Conservation (phyloP, 2,329 filamentous ascomycete species). For the Ploettnerulaceae sp. region DNA sequence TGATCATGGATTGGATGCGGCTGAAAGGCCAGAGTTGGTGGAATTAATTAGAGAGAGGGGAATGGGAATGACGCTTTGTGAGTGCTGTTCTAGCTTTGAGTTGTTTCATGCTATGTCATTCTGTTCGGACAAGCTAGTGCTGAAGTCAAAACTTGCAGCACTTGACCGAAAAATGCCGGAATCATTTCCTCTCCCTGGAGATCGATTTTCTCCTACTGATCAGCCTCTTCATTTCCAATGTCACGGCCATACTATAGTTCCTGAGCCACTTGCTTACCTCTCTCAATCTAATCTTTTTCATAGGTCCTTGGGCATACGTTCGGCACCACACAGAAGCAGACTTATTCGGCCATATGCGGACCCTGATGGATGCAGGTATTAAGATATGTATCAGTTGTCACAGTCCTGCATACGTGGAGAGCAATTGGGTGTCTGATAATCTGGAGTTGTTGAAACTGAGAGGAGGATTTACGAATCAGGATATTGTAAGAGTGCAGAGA, state of each 20-base stretch:
- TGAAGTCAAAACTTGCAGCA: too few relatives aligned
- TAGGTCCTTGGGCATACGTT: slow-evolving; percentile 62
- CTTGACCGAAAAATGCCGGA: too few relatives aligned
- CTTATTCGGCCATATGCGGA: slow-evolving; percentile 40
- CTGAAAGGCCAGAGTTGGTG: slow-evolving; percentile 52
- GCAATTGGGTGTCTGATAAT: slow-evolving; percentile 46
- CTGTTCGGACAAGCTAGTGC: too few relatives aligned
- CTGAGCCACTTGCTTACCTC: too few relatives aligned
- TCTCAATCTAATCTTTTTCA: too few relatives aligned
- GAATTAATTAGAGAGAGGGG: slow-evolving; percentile 35
- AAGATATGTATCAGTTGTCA: slow-evolving; percentile 42
- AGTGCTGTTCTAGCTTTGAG: not conserved
- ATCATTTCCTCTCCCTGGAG: too few relatives aligned
- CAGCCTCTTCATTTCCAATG: too few relatives aligned
- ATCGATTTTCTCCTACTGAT: too few relatives aligned
- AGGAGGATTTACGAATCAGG: slow-evolving; percentile 37
- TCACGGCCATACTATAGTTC: too few relatives aligned
- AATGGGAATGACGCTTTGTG: slow-evolving; percentile 62
- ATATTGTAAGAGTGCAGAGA: slow-evolving; percentile 40
- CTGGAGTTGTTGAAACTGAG: slow-evolving; percentile 41
- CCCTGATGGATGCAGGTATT: slow-evolving; percentile 39
- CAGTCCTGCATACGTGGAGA: slow-evolving; percentile 44
- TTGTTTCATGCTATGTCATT: too few relatives aligned
- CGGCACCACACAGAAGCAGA: slow-evolving; percentile 38
- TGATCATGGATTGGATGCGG: slow-evolving; percentile 61